Conservation (phyloP, 2,329 filamentous ascomycete species). For the Stemphylium vesicarium region DNA sequence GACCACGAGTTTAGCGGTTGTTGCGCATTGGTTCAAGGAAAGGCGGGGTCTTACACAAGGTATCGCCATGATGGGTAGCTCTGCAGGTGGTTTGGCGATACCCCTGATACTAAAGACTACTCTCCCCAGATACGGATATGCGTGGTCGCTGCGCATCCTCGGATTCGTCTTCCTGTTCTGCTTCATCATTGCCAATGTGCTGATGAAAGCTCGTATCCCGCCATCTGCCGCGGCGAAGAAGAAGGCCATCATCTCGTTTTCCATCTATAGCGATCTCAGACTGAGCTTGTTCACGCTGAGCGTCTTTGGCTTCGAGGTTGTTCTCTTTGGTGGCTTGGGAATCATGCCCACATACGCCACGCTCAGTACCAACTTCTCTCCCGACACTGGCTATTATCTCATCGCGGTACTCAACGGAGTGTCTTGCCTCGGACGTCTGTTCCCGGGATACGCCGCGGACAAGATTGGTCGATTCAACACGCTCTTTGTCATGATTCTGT, state of each 20-base stretch:
- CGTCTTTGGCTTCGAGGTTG: constrained; percentile 46
- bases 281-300: constrained; percentile 44
- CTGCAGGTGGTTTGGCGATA: constrained; percentile 46
- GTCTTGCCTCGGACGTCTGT: constrained; percentile 49
- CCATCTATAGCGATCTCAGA: constrained; percentile 43
- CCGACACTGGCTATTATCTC: constrained; percentile 45
- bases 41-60: constrained; percentile 48
- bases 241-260: constrained; percentile 45
- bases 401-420: constrained; percentile 51
- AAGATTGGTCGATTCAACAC: constrained; percentile 52
- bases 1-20: constrained; percentile 44
- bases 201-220: constrained; percentile 46
- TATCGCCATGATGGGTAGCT: constrained; percentile 48
- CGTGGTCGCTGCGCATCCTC: constrained; percentile 49
- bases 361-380: constrained; percentile 42
- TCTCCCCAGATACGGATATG: constrained; percentile 44
- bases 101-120: constrained; percentile 45
- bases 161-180: constrained; percentile 46
- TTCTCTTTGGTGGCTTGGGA: constrained; percentile 51
- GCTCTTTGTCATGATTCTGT: constrained; percentile 44
- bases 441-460: constrained; percentile 51
- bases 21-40: constrained; percentile 51
- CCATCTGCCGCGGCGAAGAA: constrained; percentile 39
- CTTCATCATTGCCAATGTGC: constrained; percentile 41
- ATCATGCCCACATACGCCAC: constrained; percentile 52